phyloP scores from a whole-genome alignment of 1,284 basidiomycete species.

The Abortiporus biennis region DNA sequence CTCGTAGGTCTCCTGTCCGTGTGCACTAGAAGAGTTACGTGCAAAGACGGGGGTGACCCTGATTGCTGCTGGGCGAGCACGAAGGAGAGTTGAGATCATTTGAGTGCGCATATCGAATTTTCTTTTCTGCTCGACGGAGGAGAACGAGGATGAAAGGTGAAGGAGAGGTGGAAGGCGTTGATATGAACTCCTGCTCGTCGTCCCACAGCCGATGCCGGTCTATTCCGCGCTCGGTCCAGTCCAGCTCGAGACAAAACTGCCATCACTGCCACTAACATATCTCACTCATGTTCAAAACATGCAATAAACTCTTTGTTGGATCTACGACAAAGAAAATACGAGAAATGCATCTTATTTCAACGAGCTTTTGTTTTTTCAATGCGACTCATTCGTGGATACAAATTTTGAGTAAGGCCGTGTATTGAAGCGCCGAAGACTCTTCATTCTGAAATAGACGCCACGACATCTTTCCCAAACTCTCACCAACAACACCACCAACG shows the following conservation, averaged over 20 bases:
- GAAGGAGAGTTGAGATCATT: conserved; percentile 52
- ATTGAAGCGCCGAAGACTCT: no score
- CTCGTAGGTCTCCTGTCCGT: conserved; percentile 87
- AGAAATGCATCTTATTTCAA: no score
- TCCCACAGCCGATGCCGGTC: conserved; percentile 23
- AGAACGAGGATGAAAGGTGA: conserved; percentile 10
- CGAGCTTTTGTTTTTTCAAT: no score
- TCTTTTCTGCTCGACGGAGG: conserved; percentile 10
- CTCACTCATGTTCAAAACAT: no score
- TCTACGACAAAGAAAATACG: no score
- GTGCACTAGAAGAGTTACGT: conserved; percentile 45
- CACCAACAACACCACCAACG: conserved; percentile 10
- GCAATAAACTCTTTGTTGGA: no score
- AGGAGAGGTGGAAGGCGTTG: conserved; percentile 9
- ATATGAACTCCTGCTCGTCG: conserved; percentile 18
- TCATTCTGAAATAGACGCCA: not conserved
- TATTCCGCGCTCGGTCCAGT: conserved; percentile 17
- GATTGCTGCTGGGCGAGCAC: conserved; percentile 38
- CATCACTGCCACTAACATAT: no score
- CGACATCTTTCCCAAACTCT: conserved; percentile 10
- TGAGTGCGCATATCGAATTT: conserved; percentile 32
- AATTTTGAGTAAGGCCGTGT: no score
- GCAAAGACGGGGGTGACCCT: conserved; percentile 35
- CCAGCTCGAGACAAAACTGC: no score
- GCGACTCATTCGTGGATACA: no score